Evolutionary conservation across 2,329 filamentous ascomycete species (phyloP), one percentile per base, ranked within the genome.

Genomic region (Penicillium sp.): DNA sequence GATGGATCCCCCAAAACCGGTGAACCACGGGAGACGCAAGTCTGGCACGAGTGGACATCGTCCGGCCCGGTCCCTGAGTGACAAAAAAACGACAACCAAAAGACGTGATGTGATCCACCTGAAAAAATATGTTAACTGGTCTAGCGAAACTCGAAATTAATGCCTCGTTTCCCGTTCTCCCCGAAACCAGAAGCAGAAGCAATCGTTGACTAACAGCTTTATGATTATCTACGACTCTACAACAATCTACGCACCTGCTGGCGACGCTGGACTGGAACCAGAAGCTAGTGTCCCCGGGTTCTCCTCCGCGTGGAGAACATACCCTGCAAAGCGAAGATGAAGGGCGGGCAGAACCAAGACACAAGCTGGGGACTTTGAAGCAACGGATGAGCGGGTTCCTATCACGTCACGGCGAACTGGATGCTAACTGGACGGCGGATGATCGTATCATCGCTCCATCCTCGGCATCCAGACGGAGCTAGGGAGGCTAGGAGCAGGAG

Each of bases 1-100:
- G 24, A 47, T 47, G 45, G 45, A 49, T 49, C 45, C 45, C n/a
- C 26, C 44, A 3, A 49, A 37, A 40, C 45, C 35, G 55, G 33
- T 40, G 24, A 22, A 44, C 37, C 49, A 54, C 24, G 33, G 51
- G 51, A 54, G 51, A 54, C 35, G 40, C 42, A 44, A 51, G 56
- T 58, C 37, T 58, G 56, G 56, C 6, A 58, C 44, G 44, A 38
- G 45, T 49, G 50, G 50, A 8, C 35, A 35, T 28, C 28, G 17
- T 24, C 22, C 56, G 56, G 56, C 45, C 56, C 56, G 56, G 37
- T 26, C 56, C 56, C 37, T 38, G 24, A 49, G 12, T 12, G n/a
- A 13, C 13, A 3, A 15, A 24, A 17, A n/a, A 30, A 13, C 12
- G 19, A 49, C 40, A 42, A 4, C 40, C 10, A 12, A 49, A 49